phyloP scores from a whole-genome alignment of 306 rosid species.

The Cucurbita ficifolia region DNA sequence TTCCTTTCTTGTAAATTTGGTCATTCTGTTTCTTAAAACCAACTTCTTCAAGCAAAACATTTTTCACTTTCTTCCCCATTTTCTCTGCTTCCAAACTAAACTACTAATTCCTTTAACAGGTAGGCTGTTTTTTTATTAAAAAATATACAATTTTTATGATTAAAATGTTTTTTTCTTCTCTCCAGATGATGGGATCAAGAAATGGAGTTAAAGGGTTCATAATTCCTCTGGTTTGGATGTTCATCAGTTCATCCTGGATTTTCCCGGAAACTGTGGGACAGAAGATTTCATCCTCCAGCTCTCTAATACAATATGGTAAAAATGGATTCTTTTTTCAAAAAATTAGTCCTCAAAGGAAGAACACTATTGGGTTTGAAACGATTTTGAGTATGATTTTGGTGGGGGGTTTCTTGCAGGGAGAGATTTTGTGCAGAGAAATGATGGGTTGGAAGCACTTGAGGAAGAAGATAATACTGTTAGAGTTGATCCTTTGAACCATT shows the following conservation, averaged over 20 bases:
- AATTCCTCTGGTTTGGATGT: neutral
- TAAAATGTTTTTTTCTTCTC: neutral
- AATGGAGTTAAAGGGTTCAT: neutral
- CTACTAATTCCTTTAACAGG: neutral
- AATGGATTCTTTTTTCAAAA: neutral
- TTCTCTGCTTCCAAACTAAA: neutral
- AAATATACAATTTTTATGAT: neutral
- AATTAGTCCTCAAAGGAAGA: neutral
- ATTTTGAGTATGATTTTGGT: neutral
- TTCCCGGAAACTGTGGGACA: neutral
- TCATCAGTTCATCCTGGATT: neutral
- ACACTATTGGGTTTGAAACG: neutral
- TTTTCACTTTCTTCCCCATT: neutral
- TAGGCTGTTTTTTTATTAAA: neutral
- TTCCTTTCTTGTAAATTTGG: neutral
- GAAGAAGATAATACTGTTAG: constrained; percentile 29
- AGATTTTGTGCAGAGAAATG: constrained; percentile 15
- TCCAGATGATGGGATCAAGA: neutral
- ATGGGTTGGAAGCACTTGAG: constrained; percentile 12
- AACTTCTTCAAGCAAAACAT: neutral
- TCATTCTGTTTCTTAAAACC: neutral
- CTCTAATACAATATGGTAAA: neutral
- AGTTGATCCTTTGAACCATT: constrained; percentile 42
- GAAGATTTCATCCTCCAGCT: neutral
- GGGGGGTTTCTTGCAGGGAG: neutral